phyloP scores from a whole-genome alignment of 1,139 yeast species.

The Pneumocystis murina region DNA sequence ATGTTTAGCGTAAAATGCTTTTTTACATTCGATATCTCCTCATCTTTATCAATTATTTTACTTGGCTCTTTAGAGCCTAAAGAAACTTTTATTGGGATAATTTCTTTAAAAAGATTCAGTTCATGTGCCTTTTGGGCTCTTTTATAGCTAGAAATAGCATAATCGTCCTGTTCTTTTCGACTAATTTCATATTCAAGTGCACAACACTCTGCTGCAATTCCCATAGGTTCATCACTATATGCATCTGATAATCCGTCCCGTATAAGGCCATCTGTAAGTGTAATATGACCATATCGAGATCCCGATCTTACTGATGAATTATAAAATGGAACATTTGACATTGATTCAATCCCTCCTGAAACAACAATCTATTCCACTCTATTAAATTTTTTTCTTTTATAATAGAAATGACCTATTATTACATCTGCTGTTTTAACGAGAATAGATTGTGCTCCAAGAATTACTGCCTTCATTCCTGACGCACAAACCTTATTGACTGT shows the following conservation, averaged over 20 bases:
- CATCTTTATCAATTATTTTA: conserved; percentile 52
- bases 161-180: conserved; percentile 67
- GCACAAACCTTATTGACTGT: conserved; percentile 96
- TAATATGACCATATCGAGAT: conserved; percentile 71
- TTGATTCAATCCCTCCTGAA: conserved; percentile 96
- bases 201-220: conserved; percentile 91
- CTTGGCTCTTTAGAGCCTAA: conserved; percentile 92
- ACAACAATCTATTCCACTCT: conserved; percentile 41
- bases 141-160: conserved; percentile 72
- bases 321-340: conserved; percentile 93
- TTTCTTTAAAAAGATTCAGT: conserved; percentile 74
- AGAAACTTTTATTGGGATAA: conserved; percentile 73
- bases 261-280: conserved; percentile 71
- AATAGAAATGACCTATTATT: not conserved
- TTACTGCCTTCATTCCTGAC: conserved; percentile 83
- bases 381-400: not conserved
- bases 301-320: conserved; percentile 75
- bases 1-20: not conserved
- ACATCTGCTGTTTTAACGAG: conserved; percentile 70
- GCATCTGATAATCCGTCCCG: conserved; percentile 88
- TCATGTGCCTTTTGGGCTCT: conserved; percentile 70
- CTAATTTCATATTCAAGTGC: conserved; percentile 54
- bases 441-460: conserved; percentile 80
- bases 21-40: conserved; percentile 39
- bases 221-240: conserved; percentile 78